These are phyloP conservation scores for Acacia acuminata DNA, from an alignment of 306 rosid species.

Conservation along the genomic window DNA sequence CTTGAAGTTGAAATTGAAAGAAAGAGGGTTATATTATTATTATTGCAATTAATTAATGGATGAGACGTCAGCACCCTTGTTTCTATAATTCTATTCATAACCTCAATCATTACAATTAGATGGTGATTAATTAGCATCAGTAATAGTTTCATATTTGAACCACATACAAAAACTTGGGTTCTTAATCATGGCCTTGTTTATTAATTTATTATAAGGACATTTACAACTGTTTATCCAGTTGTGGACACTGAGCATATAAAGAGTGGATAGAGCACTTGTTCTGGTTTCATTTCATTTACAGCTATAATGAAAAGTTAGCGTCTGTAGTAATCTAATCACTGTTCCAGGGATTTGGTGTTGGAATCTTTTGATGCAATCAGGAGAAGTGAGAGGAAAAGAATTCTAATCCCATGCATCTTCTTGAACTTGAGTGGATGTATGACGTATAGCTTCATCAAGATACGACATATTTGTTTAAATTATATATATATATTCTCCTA, in stretches of 20 bases:
- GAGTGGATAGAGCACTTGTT: constrained; percentile 44
- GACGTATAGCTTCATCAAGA: constrained; percentile 36
- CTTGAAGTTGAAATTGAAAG: constrained; percentile 1
- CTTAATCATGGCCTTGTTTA: constrained; percentile 13
- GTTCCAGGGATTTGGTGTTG: constrained; percentile 25
- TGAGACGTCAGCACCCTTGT: constrained; percentile 1
- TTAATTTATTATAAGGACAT: neutral
- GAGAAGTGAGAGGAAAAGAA: constrained; percentile 11
- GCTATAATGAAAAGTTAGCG: constrained; percentile 26
- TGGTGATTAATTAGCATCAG: neutral
- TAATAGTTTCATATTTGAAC: constrained; percentile 12
- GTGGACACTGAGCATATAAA: neutral
- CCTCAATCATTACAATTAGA: constrained; percentile 23
- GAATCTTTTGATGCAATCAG: constrained; percentile 42
- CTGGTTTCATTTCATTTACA: neutral
- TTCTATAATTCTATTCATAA: constrained; percentile 1
- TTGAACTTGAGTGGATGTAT: constrained; percentile 35
- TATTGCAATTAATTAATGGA: constrained; percentile 26
- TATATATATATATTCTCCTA: too few species aligned
- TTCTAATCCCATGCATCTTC: constrained; percentile 27
- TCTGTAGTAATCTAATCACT: constrained; percentile 40
- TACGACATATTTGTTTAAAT: neutral
- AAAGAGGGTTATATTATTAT: neutral
- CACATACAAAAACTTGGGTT: neutral
- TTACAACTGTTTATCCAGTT: neutral